A percentile compares a stretch with the other conserved stretches of the same genome.
Conservation (phyloP, 2,329 filamentous ascomycete genomes). For the Exophiala bonariae region DNA sequence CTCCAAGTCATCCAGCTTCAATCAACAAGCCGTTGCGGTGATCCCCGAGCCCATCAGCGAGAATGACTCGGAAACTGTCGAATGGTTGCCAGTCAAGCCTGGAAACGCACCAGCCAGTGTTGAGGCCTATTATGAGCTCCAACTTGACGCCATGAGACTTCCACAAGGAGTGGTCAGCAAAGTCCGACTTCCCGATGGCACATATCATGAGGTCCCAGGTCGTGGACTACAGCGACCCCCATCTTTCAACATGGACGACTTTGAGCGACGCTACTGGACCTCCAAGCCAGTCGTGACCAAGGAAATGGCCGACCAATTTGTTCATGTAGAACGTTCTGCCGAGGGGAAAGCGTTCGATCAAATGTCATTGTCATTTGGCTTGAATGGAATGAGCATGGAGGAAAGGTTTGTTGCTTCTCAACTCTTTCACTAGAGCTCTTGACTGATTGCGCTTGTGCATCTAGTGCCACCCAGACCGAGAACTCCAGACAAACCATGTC, state of each 20-base stretch:
- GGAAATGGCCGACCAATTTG: constrained; percentile 18
- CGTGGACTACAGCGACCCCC: constrained; percentile 20
- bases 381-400: constrained; percentile 2
- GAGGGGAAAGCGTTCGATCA: neutral
- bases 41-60: neutral
- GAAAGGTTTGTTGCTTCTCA: constrained; percentile 12
- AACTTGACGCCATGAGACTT: constrained; percentile 25
- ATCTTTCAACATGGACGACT: constrained; percentile 24
- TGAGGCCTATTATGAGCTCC: constrained; percentile 22
- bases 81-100: constrained; percentile 19
- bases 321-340: constrained; percentile 4
- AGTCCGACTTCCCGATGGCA: constrained; percentile 22
- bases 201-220: constrained; percentile 21
- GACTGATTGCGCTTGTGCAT: too few relatives aligned
- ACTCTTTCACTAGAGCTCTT: neutral
- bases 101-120: constrained; percentile 17
- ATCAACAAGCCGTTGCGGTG: neutral
- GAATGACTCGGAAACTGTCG: constrained; percentile 4
- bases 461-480: constrained; percentile 6
- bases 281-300: constrained; percentile 20
- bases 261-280: constrained; percentile 24
- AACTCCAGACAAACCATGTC: constrained; percentile 5
- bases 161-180: constrained; percentile 20
- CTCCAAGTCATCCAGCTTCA: constrained; percentile 3
- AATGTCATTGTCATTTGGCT: constrained; percentile 2